Base-by-base conservation (phyloP, 768 basidiomycete genomes). In the Kockovaella imperatae region DNA sequence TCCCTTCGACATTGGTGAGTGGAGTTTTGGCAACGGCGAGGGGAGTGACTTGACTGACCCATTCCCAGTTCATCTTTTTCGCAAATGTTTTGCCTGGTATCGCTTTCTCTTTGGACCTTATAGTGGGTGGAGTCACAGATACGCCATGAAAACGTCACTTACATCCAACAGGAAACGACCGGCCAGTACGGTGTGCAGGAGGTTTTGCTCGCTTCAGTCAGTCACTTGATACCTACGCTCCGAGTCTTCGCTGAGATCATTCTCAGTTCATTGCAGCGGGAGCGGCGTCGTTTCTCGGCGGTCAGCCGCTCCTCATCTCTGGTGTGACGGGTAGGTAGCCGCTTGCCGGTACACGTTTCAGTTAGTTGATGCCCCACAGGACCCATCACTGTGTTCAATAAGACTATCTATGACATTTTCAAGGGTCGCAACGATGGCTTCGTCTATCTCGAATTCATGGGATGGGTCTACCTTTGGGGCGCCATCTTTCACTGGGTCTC, bases 381-480 rank as follows among this genome's bases (percentile, higher is more conserved):
- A 18, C 89, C 90, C 1, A 91, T 91, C 61, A 90, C 88, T 3
- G 86, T 93, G 7, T 82, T 90, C 57, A 91, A 90, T 74, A 87
- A 86, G 74, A 87, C 84, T 2, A 87, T 91, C 35, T 89, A 79
- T 67, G 77, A 83, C 57, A 86, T 90, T 49, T 74, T 87, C 46
- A 65, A 67, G 11, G 51, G 50, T 5, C 45, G 38, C 13, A 21
- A 47, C 1, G 50, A 62, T 40, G 63, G 82, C 4, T 87, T 87
- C 1, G 69, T 78, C 42, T 93, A 90, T 64, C 77, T 89, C 11
- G 83, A 84, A 29, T 90, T 90, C 61, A 78, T 91, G 7, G 87
- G 87, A 23, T 91, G 89, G 89, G 84, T 87, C 0, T 91, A 93
- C 67, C 73, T 89, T 0, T 90, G 87, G 87, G 86, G 79, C 28